A percentile compares a stretch with the other conserved stretches of the same genome.
Evolutionary conservation across 2,329 filamentous ascomycete genomes (phyloP).

Genomic region (Echinosphaeria canescens): DNA sequence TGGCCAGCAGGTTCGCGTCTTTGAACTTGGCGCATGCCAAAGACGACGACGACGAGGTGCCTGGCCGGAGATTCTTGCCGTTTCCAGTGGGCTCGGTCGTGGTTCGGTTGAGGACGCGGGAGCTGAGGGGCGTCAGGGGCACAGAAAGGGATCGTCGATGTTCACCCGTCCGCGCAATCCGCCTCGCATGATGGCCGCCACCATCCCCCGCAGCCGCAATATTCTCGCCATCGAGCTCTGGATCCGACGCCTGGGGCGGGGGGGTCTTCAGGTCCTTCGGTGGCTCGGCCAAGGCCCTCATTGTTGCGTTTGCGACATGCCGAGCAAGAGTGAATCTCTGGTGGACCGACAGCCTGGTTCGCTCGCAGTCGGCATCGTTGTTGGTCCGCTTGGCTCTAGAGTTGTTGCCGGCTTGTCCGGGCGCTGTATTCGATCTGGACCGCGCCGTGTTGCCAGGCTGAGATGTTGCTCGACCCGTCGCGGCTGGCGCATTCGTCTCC

Average conservation of each 20-base stretch:
- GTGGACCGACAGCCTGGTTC: constrained; percentile 26
- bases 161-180: too few species aligned
- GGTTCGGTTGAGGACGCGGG: constrained; percentile 37
- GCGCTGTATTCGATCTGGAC: constrained; percentile 7
- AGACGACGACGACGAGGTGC: constrained; percentile 6
- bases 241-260: too few species aligned
- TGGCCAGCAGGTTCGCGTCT: constrained; percentile 31
- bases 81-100: constrained; percentile 28
- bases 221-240: too few species aligned
- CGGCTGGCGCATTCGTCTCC: constrained; percentile 4
- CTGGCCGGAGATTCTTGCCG: constrained; percentile 12
- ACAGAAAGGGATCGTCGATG: constrained; percentile 30
- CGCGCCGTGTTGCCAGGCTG: constrained; percentile 9
- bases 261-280: constrained; percentile 24
- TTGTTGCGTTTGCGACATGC: constrained; percentile 46
- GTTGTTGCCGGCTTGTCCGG: constrained; percentile 6
- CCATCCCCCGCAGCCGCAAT: too few species aligned
- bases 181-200: too few species aligned
- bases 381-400: constrained; percentile 12
- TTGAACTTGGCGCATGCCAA: too few species aligned
- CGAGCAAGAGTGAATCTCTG: constrained; percentile 50
- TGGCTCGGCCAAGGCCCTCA: constrained; percentile 48
- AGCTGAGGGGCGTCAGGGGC: constrained; percentile 38
- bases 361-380: too few species aligned
- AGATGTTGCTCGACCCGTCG: constrained; percentile 4